These are phyloP conservation scores for Bryopsis sp. DNA, from an alignment of 139 green algal species.

Conservation along the genomic window DNA sequence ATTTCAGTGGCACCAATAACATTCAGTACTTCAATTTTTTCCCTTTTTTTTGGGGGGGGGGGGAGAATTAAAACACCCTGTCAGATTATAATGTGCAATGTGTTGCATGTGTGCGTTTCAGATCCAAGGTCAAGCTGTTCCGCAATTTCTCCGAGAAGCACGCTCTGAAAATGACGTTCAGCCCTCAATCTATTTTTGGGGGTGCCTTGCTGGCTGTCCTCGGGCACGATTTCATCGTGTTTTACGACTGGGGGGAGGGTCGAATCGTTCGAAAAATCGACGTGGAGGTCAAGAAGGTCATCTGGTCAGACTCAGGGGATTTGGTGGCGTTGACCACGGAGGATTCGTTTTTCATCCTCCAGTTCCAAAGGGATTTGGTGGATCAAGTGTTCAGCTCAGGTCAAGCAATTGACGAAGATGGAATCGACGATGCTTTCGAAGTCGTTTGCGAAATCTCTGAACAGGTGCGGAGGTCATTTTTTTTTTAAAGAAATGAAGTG, in stretches of 20 bases:
- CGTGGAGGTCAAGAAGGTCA: constrained; percentile 66
- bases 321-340: constrained; percentile 76
- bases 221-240: constrained; percentile 80
- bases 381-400: constrained; percentile 27
- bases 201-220: constrained; percentile 75
- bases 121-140: constrained; percentile 40
- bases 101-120: background rate
- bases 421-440: constrained; percentile 95
- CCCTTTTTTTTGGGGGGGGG: too few species aligned
- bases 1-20: too few species aligned
- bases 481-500: too few species aligned
- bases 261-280: constrained; percentile 82
- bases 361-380: constrained; percentile 51
- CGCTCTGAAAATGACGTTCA: constrained; percentile 69
- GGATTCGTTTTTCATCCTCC: constrained; percentile 78
- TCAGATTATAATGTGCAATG: too few species aligned
- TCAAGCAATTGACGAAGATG: constrained; percentile 71
- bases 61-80: too few species aligned
- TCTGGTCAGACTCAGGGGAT: constrained; percentile 84
- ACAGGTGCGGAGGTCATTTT: constrained; percentile 11
- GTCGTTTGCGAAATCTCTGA: constrained; percentile 83
- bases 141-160: constrained; percentile 73
- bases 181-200: constrained; percentile 79
- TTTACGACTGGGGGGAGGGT: constrained; percentile 90
- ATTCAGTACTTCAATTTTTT: too few species aligned